Percentiles rank a stretch among this genome's conserved stretches.
Evolutionary conservation across 257 asterid species (phyloP).

Genomic region (Euphrasia confusa): DNA sequence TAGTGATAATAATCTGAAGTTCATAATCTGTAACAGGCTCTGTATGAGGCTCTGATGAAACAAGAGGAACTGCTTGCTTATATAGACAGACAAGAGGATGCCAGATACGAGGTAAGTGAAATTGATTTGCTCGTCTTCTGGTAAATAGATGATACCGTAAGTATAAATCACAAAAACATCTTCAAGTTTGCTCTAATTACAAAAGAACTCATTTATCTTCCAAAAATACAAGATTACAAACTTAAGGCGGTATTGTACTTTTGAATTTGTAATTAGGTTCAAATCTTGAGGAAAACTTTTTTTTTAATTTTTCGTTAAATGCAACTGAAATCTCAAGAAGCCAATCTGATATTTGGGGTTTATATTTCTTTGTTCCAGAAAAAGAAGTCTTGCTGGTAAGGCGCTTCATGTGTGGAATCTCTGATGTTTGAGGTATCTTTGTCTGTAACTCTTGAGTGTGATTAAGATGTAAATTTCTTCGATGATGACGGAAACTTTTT

Average conservation of each 20-base stretch:
- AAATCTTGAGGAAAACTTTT: neutral
- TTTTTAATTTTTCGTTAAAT: neutral
- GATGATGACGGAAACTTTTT: neutral
- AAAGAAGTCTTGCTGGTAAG: conserved; percentile 79
- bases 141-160: neutral
- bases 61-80: conserved; percentile 96
- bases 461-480: conserved; percentile 25
- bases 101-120: conserved; percentile 61
- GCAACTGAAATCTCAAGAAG: neutral
- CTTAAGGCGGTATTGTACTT: neutral
- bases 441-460: conserved; percentile 20
- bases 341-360: neutral
- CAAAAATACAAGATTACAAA: neutral
- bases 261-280: too few species aligned
- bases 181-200: neutral
- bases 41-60: conserved; percentile 89
- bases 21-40: conserved; percentile 49
- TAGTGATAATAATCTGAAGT: neutral
- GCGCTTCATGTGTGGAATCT: conserved; percentile 12
- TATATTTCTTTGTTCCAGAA: conserved; percentile 45
- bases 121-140: neutral
- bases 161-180: neutral
- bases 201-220: neutral
- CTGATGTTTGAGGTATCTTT: conserved; percentile 22
- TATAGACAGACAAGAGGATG: conserved; percentile 79